Percentiles rank a stretch among this genome's conserved stretches.
Evolutionary conservation across 305 asterid species (phyloP).

Genomic region (Ajuga reptans): DNA sequence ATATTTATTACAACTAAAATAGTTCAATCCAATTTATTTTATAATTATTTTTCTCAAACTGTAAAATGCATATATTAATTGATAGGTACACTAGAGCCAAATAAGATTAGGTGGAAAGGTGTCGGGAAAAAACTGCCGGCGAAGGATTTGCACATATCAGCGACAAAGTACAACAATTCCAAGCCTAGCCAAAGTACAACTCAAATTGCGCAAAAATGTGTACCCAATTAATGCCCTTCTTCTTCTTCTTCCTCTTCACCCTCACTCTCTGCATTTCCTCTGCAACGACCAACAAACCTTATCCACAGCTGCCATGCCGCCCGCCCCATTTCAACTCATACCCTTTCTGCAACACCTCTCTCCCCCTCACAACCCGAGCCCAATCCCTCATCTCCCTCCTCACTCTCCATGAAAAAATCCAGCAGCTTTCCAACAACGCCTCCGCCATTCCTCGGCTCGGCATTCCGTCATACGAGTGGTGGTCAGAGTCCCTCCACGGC

Average conservation of each 20-base stretch:
- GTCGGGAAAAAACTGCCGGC: too few species aligned
- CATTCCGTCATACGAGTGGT: slow-evolving; percentile 72
- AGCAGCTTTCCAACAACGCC: slow-evolving; percentile 54
- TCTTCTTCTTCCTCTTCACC: slow-evolving; percentile 17
- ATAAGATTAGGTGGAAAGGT: too few species aligned
- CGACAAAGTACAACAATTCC: too few species aligned
- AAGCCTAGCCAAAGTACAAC: neutral
- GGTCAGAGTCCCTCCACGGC: slow-evolving; percentile 95
- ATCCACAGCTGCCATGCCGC: slow-evolving; percentile 35
- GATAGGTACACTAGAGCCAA: too few species aligned
- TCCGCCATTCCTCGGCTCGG: slow-evolving; percentile 56
- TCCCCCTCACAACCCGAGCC: slow-evolving; percentile 42
- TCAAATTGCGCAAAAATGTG: neutral
- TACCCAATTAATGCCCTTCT: neutral
- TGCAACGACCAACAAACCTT: neutral
- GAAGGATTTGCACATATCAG: too few species aligned
- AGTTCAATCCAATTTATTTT: too few species aligned
- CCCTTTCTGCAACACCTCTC: slow-evolving; percentile 57
- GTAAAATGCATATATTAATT: too few species aligned
- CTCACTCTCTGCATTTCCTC: neutral
- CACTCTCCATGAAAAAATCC: slow-evolving; percentile 61
- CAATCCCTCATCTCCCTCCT: slow-evolving; percentile 51
- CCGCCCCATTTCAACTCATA: slow-evolving; percentile 38
- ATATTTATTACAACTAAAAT: too few species aligned
- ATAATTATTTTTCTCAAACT: too few species aligned